Conservation (phyloP, 208 protist genomes). For the Leptomonas pyrrhocoris region DNA sequence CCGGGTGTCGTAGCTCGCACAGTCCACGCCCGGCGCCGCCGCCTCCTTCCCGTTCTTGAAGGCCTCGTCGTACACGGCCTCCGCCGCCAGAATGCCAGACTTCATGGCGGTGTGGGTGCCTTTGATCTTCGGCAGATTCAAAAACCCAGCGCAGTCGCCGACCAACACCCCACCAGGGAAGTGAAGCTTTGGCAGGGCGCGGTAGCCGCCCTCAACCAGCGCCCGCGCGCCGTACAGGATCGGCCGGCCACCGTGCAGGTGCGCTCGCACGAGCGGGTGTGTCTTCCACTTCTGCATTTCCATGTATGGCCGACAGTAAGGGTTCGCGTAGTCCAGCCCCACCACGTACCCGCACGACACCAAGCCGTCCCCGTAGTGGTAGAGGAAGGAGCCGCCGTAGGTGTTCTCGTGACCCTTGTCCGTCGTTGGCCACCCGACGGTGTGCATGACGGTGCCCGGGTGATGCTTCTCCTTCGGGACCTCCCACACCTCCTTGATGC, state of each 20-base stretch:
- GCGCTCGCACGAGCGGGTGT: constrained; percentile 75
- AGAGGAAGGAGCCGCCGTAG: constrained; percentile 97
- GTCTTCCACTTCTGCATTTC: constrained; percentile 97
- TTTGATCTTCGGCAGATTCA: constrained; percentile 98
- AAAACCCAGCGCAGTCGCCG: constrained; percentile 97
- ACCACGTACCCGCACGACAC: constrained; percentile 95
- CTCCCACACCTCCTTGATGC: constrained; percentile 98
- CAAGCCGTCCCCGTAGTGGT: constrained; percentile 94
- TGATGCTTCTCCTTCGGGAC: constrained; percentile 86
- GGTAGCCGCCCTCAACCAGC: constrained; percentile 96
- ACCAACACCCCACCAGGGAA: constrained; percentile 95
- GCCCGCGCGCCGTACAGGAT: constrained; percentile 96
- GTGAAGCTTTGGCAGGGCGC: constrained; percentile 93
- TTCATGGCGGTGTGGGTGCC: constrained; percentile 98
- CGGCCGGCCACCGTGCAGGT: constrained; percentile 91
- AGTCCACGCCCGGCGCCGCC: constrained; percentile 51
- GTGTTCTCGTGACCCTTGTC: constrained; percentile 86
- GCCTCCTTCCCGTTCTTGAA: constrained; percentile 68
- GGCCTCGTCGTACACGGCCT: constrained; percentile 80
- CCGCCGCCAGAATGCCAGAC: constrained; percentile 88
- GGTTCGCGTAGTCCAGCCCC: constrained; percentile 98
- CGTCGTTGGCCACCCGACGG: constrained; percentile 94
- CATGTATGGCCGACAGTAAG: constrained; percentile 95
- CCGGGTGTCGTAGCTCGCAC: constrained; percentile 77
- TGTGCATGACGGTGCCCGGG: constrained; percentile 94